Conservation (phyloP, 495 filamentous ascomycete species). For the Tuber calosporum region DNA sequence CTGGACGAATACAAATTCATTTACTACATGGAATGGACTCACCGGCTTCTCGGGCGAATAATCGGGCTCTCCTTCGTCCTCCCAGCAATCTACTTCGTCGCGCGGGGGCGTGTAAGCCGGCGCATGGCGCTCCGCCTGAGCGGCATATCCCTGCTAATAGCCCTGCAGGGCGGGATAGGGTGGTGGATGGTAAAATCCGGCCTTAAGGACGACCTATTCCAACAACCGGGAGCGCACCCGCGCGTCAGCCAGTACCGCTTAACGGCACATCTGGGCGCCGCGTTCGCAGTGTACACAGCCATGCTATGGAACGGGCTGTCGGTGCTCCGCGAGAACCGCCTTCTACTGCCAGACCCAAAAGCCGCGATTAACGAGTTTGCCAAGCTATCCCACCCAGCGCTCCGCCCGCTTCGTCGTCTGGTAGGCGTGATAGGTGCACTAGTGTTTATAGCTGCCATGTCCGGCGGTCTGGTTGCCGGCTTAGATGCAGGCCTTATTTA, state of each 20-base stretch:
- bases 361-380: slow-evolving; percentile 52
- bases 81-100: slow-evolving; percentile 81
- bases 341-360: slow-evolving; percentile 55
- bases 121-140: slow-evolving; percentile 69
- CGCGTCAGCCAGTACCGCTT: slow-evolving; percentile 91
- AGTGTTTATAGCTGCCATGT: slow-evolving; percentile 84
- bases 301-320: slow-evolving; percentile 91
- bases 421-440: slow-evolving; percentile 65
- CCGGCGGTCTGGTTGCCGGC: slow-evolving; percentile 86
- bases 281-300: slow-evolving; percentile 81
- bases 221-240: slow-evolving; percentile 70
- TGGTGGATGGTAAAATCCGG: slow-evolving; percentile 99
- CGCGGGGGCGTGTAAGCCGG: slow-evolving; percentile 66
- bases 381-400: slow-evolving; percentile 55
- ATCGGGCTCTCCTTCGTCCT: slow-evolving; percentile 84
- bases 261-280: slow-evolving; percentile 77
- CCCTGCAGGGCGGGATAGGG: slow-evolving; percentile 88
- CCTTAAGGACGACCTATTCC: slow-evolving; percentile 88
- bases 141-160: slow-evolving; percentile 81
- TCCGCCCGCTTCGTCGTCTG: slow-evolving; percentile 65
- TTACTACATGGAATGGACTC: slow-evolving; percentile 99
- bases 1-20: slow-evolving; percentile 93
- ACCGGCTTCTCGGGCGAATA: slow-evolving; percentile 89
- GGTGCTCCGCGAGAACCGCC: slow-evolving; percentile 64
- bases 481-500: slow-evolving; percentile 95